Percentiles rank a stretch among this genome's conserved stretches.
These are phyloP conservation scores for Delitschia confertaspora DNA, from an alignment of 495 filamentous ascomycete genomes.

Conservation along the genomic window DNA sequence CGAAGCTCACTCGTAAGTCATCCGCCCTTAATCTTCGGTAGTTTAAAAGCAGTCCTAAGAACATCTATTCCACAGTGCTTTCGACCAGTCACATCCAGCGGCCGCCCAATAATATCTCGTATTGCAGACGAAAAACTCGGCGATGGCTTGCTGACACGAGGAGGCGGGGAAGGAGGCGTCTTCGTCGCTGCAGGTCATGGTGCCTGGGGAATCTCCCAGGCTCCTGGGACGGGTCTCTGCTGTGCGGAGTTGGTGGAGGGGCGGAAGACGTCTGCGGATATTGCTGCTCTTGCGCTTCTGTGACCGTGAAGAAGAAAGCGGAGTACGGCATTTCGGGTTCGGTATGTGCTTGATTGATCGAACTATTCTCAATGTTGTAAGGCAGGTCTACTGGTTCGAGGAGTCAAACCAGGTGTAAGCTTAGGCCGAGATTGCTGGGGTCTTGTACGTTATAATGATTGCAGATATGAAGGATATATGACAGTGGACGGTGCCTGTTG, in stretches of 20 bases:
- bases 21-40: background rate
- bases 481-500: too few relatives aligned
- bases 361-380: too few relatives aligned
- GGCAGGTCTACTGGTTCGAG: too few relatives aligned
- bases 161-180: conserved; percentile 49
- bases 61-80: conserved; percentile 48
- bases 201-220: conserved; percentile 37
- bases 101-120: conserved; percentile 52
- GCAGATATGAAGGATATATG: too few relatives aligned
- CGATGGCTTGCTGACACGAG: conserved; percentile 35
- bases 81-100: conserved; percentile 55
- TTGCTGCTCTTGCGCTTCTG: conserved; percentile 24
- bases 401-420: too few relatives aligned
- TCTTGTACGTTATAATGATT: too few relatives aligned
- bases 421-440: too few relatives aligned
- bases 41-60: conserved; percentile 7
- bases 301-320: too few relatives aligned
- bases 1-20: conserved; percentile 1
- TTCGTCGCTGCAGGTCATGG: conserved; percentile 62
- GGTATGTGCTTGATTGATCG: too few relatives aligned
- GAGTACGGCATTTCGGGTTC: too few relatives aligned
- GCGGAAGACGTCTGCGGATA: conserved; percentile 28
- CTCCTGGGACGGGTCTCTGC: conserved; percentile 33
- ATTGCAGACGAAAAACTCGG: conserved; percentile 50
- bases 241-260: conserved; percentile 36